Conservation (phyloP, 352 stramenopile genomes). For the Pythium apleroticum region DNA sequence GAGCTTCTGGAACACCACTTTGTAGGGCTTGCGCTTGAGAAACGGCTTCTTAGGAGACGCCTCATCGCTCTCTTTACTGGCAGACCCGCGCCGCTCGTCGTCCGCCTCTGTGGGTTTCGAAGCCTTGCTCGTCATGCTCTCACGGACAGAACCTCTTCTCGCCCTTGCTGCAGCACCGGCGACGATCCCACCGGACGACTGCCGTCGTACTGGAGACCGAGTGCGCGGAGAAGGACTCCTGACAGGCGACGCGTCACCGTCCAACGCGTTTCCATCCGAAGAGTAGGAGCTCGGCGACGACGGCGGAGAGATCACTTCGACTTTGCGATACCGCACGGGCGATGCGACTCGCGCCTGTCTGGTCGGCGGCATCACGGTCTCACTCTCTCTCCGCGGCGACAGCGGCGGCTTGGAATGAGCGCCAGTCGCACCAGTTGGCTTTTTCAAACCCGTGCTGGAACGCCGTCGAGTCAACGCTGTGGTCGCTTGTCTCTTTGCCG, state of each 20-base stretch:
- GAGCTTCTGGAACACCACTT: conserved; percentile 62
- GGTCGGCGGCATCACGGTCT: background rate
- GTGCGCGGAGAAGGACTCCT: background rate
- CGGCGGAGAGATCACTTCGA: conserved; percentile 51
- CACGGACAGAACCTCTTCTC: background rate
- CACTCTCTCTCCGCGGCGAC: conserved; percentile 16
- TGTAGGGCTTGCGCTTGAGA: conserved; percentile 69
- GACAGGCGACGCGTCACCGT: conserved; percentile 5
- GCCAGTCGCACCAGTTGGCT: background rate
- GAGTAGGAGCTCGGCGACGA: conserved; percentile 54
- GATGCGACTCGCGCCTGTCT: conserved; percentile 12
- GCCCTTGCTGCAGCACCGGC: background rate
- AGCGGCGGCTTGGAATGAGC: conserved; percentile 14
- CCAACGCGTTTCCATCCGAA: conserved; percentile 27
- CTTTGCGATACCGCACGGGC: conserved; percentile 30
- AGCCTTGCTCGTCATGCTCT: conserved; percentile 1
- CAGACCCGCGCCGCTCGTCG: background rate
- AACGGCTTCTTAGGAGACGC: conserved; percentile 33
- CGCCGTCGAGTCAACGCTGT: background rate
- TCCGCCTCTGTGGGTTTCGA: background rate
- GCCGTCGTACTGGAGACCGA: background rate
- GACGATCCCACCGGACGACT: conserved; percentile 15
- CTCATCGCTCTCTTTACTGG: background rate
- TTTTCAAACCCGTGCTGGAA: background rate
- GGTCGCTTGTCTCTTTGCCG: background rate